Evolutionary conservation across 2,329 filamentous ascomycete genomes (phyloP), one percentile per base, ranked within the genome.

Genomic region (Elsinoe arachidis): DNA sequence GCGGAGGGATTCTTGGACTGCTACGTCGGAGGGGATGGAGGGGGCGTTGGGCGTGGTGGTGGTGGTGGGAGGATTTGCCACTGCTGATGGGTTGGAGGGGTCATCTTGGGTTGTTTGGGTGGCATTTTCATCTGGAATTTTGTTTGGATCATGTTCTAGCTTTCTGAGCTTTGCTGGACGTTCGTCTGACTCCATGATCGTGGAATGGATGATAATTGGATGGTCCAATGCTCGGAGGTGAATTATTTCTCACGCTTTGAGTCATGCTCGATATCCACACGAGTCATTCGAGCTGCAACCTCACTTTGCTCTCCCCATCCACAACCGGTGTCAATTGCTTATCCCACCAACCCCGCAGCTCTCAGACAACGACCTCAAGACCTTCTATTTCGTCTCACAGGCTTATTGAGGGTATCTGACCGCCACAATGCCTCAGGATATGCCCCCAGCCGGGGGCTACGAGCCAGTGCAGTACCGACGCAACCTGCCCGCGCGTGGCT

Each of bases 391-490:
- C 9, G 26, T 7, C 26, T 30, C 26, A 9, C 7, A 14, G 26
- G 34, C n/a, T 35, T 7, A n/a, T n/a, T 19, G 10, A 30, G 26
- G n/a, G 26, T 12, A 14, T 21, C 3, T 34, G 10, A 61, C 61
- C 56, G 58, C 73, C 79, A 85, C 64, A 70, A 96, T 97, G 92
- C 85, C 88, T 79, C 91, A 97, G 82, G 93, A 99, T 80, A 89
- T 99, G 84, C 93, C 93, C 78, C 93, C 93, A 67, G 74, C 76
- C 70, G 93, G 92, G 79, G 93, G 93, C 80, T 99, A 99, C 76
- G 87, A 85, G 74, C 86, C 92, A 74, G 87, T 99, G 64, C 93
- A 99, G 78, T 99, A 96, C 81, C 95, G 95, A 84, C 87, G 93
- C 75, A 97, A 97, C 77, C 79, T 99, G 61, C 93, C 93, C 63